A percentile compares a stretch with the other conserved stretches of the same genome.
phyloP scores from a whole-genome alignment of 192 early-diverging fungal genomes.

The Podila clonocystis region DNA sequence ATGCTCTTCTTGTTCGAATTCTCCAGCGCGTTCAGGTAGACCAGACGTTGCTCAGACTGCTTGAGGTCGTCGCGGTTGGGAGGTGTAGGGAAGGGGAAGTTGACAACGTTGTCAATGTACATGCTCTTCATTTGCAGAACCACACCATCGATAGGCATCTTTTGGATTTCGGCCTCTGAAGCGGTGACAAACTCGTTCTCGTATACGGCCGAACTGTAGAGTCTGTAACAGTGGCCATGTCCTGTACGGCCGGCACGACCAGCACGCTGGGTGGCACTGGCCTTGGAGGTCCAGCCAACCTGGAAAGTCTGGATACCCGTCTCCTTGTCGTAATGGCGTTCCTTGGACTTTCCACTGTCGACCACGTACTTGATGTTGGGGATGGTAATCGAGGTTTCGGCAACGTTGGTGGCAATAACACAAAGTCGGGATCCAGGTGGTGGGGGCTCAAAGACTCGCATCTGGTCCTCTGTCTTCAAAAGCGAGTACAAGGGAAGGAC shows the following conservation, averaged over 20 bases:
- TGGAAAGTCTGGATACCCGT: constrained; percentile 92
- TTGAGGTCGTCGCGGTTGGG: constrained; percentile 77
- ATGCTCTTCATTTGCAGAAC: constrained; percentile 99
- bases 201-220: constrained; percentile 95
- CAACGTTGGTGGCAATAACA: constrained; percentile 97
- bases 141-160: constrained; percentile 96
- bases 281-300: constrained; percentile 93
- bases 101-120: constrained; percentile 93
- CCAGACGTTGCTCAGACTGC: constrained; percentile 84
- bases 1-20: constrained; percentile 67
- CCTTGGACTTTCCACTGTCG: constrained; percentile 95
- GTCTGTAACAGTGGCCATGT: constrained; percentile 96
- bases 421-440: constrained; percentile 90
- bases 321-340: constrained; percentile 83
- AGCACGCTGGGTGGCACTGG: constrained; percentile 93
- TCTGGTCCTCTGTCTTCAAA: constrained; percentile 89
- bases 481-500: constrained; percentile 98
- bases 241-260: constrained; percentile 97
- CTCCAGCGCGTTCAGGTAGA: constrained; percentile 81
- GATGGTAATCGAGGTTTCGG: constrained; percentile 98
- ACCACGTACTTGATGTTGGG: constrained; percentile 96
- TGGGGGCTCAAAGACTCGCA: constrained; percentile 90
- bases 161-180: constrained; percentile 90
- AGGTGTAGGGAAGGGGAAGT: constrained; percentile 98
- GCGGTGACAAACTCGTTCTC: constrained; percentile 88